Base-by-base conservation (phyloP, 257 asterid genomes). In the Capsicum rhomboideum region DNA sequence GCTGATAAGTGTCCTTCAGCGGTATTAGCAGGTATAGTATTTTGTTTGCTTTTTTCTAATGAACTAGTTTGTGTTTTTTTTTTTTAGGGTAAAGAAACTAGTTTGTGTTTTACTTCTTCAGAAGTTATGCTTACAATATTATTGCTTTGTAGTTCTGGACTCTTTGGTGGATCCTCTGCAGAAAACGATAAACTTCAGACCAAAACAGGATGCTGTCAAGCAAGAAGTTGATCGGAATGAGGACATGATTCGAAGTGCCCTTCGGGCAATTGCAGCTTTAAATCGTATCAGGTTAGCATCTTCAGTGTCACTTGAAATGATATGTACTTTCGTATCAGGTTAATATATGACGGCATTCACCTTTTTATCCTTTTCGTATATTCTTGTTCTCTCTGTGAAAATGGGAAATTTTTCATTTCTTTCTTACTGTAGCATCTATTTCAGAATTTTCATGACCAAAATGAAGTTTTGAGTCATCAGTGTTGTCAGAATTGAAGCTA, bases 151-250 rank as follows among this genome's bases (percentile, higher is more conserved):
- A 97, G 99, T 93, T 64, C 86, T 97, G 91, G 99, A 97, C 87
- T 93, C 97, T 54, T 92, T 97, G 94, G 99, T 95, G 89, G 98
- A 93, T 83, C 99, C 97, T 83, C 94, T 97, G 87, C 94, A 97
- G 84, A 95, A 91, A 88, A 97, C 99, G 67, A 91, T 97, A 85
- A 92, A 87, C 85, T 97, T 92, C 86, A 91, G 94, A 90, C 97
- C 98, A 40, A 95, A 97, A 88, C 97, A 90, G 88, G 99, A 93
- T 84, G 98, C 99, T 2, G 99, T 97, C 82, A 94, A 97, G 92
- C 99, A 97, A 92, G 99, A 97, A 89, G 97, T 97, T 82, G 99
- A 97, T 82, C 99, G 98, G 64, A 97, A 97, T 84, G 99, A 97
- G 85, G 99, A 95, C 90, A 97, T 97, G 99, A 93, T 97, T 85